Evolutionary conservation across 2,329 filamentous ascomycete genomes (phyloP).

Genomic region (Ilyonectria sp.): DNA sequence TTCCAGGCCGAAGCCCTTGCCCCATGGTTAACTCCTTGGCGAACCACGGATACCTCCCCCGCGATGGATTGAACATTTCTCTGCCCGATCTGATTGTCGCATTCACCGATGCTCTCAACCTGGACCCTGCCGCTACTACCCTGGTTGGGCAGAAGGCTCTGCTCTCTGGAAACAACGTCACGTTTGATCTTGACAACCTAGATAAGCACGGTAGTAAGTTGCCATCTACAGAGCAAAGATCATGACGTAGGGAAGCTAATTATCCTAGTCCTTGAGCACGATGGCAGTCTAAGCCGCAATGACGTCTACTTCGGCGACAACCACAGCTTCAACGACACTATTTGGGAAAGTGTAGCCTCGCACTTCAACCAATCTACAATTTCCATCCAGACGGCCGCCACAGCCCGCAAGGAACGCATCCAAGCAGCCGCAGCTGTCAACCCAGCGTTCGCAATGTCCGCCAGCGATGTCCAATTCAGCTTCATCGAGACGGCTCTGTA

Average conservation of each 20-base stretch:
- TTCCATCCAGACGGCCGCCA: slow-evolving; percentile 40
- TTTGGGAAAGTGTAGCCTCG: slow-evolving; percentile 35
- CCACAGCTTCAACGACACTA: slow-evolving; percentile 43
- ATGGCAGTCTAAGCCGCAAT: slow-evolving; percentile 43
- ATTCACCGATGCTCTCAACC: slow-evolving; percentile 42
- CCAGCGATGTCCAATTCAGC: slow-evolving; percentile 30
- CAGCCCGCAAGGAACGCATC: slow-evolving; percentile 40
- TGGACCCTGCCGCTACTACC: slow-evolving; percentile 43
- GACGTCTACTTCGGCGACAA: slow-evolving; percentile 44
- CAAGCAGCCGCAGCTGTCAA: slow-evolving; percentile 35
- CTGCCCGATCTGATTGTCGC: slow-evolving; percentile 23
- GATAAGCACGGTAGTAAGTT: slow-evolving; percentile 38
- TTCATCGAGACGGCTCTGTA: slow-evolving; percentile 44
- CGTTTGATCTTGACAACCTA: slow-evolving; percentile 42
- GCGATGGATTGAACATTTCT: slow-evolving; percentile 23
- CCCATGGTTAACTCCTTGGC: slow-evolving; percentile 25
- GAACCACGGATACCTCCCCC: slow-evolving; percentile 25
- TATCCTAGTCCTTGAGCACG: slow-evolving; percentile 38
- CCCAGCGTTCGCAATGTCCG: slow-evolving; percentile 33
- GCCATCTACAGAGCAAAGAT: rapidly evolving
- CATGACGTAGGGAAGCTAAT: neutral
- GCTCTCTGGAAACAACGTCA: slow-evolving; percentile 36
- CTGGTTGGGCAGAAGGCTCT: slow-evolving; percentile 41
- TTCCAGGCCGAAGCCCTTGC: slow-evolving; percentile 29
- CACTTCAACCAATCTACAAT: slow-evolving; percentile 42